Conservation (phyloP, 148 eudicot genomes). For the Agrostemma githago region DNA sequence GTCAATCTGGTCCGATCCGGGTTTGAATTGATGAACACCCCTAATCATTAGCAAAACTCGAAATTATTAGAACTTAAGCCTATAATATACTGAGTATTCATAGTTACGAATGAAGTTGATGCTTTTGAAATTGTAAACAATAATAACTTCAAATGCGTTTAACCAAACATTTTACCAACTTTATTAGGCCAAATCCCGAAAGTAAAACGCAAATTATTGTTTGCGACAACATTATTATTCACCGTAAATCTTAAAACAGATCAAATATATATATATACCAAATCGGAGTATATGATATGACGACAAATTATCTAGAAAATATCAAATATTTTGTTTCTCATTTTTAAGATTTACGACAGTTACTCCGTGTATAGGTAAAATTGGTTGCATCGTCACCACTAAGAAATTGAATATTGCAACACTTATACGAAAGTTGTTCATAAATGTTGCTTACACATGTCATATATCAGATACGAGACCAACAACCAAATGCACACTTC, state of each 20-base stretch:
- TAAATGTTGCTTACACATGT: neutral
- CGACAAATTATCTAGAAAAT: no score
- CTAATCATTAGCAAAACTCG: neutral
- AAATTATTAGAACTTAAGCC: neutral
- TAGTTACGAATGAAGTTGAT: neutral
- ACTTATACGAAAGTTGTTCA: neutral
- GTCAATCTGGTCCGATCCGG: no score
- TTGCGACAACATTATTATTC: no score
- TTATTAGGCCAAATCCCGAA: neutral
- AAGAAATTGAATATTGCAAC: neutral
- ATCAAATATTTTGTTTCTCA: no score
- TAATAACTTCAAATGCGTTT: neutral
- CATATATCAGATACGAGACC: conserved; percentile 5
- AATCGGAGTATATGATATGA: no score
- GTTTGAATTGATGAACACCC: no score
- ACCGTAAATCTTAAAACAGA: no score
- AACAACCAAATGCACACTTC: conserved; percentile 4
- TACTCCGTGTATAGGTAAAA: no score
- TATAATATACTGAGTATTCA: neutral
- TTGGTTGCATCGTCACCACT: neutral
- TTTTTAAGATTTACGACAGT: no score
- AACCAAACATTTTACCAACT: conserved; percentile 14
- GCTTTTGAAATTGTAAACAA: neutral
- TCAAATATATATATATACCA: no score
- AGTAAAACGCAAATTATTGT: neutral